phyloP scores from a whole-genome alignment of 75 land plant species.

The Pinus tabuliformis region DNA sequence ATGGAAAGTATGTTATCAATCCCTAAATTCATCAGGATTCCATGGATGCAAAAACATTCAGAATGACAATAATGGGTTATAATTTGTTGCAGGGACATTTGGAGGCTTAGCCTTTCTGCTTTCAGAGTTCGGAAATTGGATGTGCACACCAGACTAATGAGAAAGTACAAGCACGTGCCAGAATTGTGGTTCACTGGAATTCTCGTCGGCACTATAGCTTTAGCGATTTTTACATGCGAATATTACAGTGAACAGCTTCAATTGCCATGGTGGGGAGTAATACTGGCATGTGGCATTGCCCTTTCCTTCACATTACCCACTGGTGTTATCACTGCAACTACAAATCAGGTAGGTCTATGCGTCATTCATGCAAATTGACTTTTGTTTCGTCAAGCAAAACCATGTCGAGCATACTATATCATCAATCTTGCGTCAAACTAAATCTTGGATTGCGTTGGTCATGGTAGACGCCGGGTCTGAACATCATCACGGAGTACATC shows the following conservation, averaged over 20 bases:
- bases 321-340: constrained; percentile 75
- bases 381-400: too few relatives aligned
- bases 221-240: constrained; percentile 36
- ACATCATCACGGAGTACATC: too few relatives aligned
- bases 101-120: constrained; percentile 54
- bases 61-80: background rate
- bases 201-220: constrained; percentile 37
- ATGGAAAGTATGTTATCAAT: constrained; percentile 57
- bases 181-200: constrained; percentile 60
- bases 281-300: constrained; percentile 64
- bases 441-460: too few relatives aligned
- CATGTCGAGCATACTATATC: too few relatives aligned
- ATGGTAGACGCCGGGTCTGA: background rate
- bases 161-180: constrained; percentile 63
- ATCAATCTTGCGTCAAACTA: too few relatives aligned
- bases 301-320: constrained; percentile 74
- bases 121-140: constrained; percentile 48
- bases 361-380: too few relatives aligned
- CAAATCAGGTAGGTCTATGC: constrained; percentile 55
- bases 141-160: constrained; percentile 79
- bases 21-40: background rate
- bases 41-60: too few relatives aligned
- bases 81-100: constrained; percentile 45
- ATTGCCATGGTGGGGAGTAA: constrained; percentile 85
- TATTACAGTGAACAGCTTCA: constrained; percentile 52